phyloP scores from a whole-genome alignment of 2,329 filamentous ascomycete species.

The Diaporthe batatas region DNA sequence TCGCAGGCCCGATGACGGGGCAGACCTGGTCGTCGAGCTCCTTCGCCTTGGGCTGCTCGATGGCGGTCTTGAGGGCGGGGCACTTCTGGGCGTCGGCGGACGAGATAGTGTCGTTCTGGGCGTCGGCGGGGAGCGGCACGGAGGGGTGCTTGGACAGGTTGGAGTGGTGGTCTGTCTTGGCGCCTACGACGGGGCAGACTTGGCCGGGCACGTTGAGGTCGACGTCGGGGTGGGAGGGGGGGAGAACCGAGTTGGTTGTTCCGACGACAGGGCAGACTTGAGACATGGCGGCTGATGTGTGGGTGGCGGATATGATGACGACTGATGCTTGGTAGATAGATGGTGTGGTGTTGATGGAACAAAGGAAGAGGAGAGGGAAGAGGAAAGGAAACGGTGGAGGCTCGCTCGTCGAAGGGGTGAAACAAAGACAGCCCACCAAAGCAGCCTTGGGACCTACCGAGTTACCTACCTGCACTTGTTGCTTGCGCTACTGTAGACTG shows the following conservation, averaged over 20 bases:
- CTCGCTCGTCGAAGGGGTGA: slow-evolving; percentile 1
- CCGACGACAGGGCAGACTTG: slow-evolving; percentile 57
- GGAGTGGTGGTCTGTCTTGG: slow-evolving; percentile 57
- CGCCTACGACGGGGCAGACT: slow-evolving; percentile 57
- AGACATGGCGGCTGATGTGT: slow-evolving; percentile 40
- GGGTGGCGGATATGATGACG: slow-evolving; percentile 22
- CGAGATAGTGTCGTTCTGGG: slow-evolving; percentile 42
- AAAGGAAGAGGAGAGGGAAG: background rate
- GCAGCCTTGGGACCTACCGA: background rate
- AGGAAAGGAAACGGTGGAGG: background rate
- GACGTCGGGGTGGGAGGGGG: slow-evolving; percentile 55
- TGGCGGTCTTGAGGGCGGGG: slow-evolving; percentile 52
- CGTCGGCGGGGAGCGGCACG: slow-evolving; percentile 49
- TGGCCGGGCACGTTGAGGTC: slow-evolving; percentile 57
- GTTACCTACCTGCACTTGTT: background rate
- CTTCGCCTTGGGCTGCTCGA: slow-evolving; percentile 54
- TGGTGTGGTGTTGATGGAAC: background rate
- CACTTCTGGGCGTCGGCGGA: slow-evolving; percentile 54
- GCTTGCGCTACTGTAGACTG: background rate
- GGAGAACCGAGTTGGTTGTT: slow-evolving; percentile 57
- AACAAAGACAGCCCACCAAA: slow-evolving; percentile 19
- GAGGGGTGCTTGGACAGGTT: slow-evolving; percentile 57
- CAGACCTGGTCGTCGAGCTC: slow-evolving; percentile 59
- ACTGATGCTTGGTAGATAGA: background rate
- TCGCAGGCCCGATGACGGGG: slow-evolving; percentile 58